Evolutionary conservation across 805 yeast genomes (phyloP), one percentile per base, ranked within the genome.

Genomic region (Sugiyamaella marilandica): DNA sequence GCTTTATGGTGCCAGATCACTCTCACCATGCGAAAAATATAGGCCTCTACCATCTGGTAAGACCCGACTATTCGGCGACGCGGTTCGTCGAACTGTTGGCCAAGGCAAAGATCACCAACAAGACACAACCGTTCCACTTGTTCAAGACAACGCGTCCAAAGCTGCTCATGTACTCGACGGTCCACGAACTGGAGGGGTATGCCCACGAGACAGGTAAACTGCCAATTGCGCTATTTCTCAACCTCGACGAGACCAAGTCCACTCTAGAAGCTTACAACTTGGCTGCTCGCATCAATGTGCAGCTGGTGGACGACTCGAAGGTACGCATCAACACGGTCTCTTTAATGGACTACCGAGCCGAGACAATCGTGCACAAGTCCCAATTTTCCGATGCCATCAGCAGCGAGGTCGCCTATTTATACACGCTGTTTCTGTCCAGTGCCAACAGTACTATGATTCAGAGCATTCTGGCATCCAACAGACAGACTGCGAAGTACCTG

Each of bases 81-180:
- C 75, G 75, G 49, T 74, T 85, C 36, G 74, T 84, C 33, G 82
- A 80, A 49, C 69, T 82, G 35, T 64, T 84, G 5, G 80, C 82
- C 54, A 84, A 87, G 65, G 85, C 95, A 0, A 81, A 80, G 55
- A 78, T 88, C 18, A 73, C 91, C 50, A 81, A 82, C 63, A 91
- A 92, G 63, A 78, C 83, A 1, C 85, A 89, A 46, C 91, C 96
- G 2, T 89, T 91, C 69, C 97, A 91, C 70, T 70, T 92, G 32
- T 92, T 92, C 74, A 81, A 78, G 58, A 73, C 80, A 2, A 57
- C 62, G 8, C 52, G 58, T 2, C 59, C 63, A 2, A 62, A 61
- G 29, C 56, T 67, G 13, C 52, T 60, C 11, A 56, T 55, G 55
- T 70, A 56, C 52, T 63, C 70, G 8, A 60, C 74, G 0, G 74